Evolutionary conservation across 148 eudicot species (phyloP).

Genomic region (Heliamphora exappendiculata): DNA sequence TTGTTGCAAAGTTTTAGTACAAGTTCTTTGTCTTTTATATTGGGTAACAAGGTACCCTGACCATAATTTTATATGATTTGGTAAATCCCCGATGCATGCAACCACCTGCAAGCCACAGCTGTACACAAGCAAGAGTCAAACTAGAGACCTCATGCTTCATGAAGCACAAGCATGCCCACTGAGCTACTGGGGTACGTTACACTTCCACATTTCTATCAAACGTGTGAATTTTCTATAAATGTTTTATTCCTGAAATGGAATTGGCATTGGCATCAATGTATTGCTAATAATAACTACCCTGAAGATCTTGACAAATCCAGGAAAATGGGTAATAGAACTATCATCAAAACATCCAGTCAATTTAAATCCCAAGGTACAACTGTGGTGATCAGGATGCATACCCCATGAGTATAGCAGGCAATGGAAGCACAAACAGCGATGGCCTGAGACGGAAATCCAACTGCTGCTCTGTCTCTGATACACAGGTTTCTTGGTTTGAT

Average conservation of each 20-base stretch:
- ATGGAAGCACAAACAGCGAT: constrained; percentile 57
- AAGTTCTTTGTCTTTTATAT: not conserved
- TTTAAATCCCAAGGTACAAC: not conserved
- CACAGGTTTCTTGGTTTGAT: constrained; percentile 43
- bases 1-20: not conserved
- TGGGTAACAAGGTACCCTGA: not conserved
- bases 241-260: too few relatives aligned
- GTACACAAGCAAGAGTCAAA: not conserved
- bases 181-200: not conserved
- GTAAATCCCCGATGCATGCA: not conserved
- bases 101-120: not conserved
- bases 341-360: not conserved
- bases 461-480: constrained; percentile 66
- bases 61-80: not conserved
- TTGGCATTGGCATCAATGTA: not conserved
- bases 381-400: constrained; percentile 24
- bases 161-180: not conserved
- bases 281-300: not conserved
- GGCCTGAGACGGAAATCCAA: constrained; percentile 52
- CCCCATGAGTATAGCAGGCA: constrained; percentile 92
- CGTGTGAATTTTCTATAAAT: not conserved
- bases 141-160: not conserved
- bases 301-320: not conserved
- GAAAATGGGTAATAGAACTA: not conserved
- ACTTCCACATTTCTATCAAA: not conserved